Conservation (phyloP, 2,329 filamentous ascomycete species). For the Pseudogymnoascus sp. region DNA sequence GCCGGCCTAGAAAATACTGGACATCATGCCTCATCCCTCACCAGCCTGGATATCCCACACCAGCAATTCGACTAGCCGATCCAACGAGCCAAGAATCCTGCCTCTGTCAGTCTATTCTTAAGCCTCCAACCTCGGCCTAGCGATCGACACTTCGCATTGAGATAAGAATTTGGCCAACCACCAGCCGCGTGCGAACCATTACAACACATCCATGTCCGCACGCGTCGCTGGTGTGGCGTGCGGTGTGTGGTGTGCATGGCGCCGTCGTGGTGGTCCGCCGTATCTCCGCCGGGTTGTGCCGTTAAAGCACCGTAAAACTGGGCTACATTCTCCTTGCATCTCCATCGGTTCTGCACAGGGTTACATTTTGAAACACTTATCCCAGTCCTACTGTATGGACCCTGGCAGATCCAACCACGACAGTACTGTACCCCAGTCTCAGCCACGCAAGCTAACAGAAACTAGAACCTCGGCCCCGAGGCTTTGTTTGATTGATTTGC, state of each 20-base stretch:
- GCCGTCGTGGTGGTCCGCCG: neutral
- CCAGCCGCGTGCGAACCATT: neutral
- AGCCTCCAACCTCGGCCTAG: neutral
- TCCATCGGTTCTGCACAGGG: neutral
- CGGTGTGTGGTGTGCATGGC: neutral
- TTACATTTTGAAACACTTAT: neutral
- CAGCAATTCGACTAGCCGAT: neutral
- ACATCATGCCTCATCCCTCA: too few relatives aligned
- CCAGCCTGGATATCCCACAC: neutral
- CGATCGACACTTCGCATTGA: neutral
- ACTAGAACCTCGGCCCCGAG: constrained; percentile 7
- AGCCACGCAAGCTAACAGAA: neutral
- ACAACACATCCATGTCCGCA: neutral
- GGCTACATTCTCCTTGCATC: neutral
- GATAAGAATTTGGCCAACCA: neutral
- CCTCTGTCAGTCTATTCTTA: neutral
- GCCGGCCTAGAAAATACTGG: neutral
- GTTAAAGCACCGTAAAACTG: neutral
- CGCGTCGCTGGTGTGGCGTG: neutral
- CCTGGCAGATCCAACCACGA: neutral
- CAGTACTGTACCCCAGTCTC: neutral
- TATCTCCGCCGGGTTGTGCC: neutral
- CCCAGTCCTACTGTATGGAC: neutral
- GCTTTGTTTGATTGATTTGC: neutral
- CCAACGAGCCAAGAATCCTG: neutral